Evolutionary conservation across 2,329 filamentous ascomycete genomes (phyloP).

Genomic region (Fusarium sp.): DNA sequence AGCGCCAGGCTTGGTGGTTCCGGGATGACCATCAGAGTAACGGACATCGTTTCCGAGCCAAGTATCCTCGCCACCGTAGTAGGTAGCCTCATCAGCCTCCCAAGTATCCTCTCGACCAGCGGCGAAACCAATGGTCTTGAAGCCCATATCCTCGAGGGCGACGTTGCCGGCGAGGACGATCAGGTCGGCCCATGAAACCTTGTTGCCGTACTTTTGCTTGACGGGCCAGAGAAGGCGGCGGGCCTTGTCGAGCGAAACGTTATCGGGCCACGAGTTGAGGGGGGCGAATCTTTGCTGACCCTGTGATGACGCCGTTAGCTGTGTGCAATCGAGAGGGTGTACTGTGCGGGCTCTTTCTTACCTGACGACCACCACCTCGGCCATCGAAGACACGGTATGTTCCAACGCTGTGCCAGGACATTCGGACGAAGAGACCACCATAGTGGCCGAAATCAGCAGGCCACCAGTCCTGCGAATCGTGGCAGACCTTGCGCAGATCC

Average conservation of each 20-base stretch:
- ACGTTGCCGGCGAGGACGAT: conserved; percentile 80
- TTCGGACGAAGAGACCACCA: conserved; percentile 82
- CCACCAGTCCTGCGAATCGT: conserved; percentile 83
- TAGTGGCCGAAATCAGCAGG: conserved; percentile 87
- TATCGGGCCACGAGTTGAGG: conserved; percentile 87
- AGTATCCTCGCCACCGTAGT: conserved; percentile 81
- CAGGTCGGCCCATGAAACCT: conserved; percentile 85
- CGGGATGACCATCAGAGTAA: conserved; percentile 72
- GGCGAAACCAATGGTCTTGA: conserved; percentile 80
- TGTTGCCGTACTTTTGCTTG: conserved; percentile 87
- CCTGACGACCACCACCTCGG: conserved; percentile 77
- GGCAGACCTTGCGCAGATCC: conserved; percentile 78
- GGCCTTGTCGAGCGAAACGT: conserved; percentile 83
- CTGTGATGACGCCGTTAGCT: conserved; percentile 28
- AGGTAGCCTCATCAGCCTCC: conserved; percentile 81
- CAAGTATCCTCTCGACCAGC: conserved; percentile 79
- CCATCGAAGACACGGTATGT: conserved; percentile 83
- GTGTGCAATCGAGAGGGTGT: neutral
- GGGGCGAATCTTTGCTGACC: conserved; percentile 85
- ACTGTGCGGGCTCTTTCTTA: conserved; percentile 27
- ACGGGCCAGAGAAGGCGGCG: conserved; percentile 82
- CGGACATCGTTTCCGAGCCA: conserved; percentile 83
- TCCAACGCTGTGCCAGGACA: conserved; percentile 85
- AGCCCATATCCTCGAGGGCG: conserved; percentile 81
- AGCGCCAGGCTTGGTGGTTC: conserved; percentile 32